Evolutionary conservation across 2,329 filamentous ascomycete species (phyloP).

Genomic region (Paracoccidioides brasiliensis): DNA sequence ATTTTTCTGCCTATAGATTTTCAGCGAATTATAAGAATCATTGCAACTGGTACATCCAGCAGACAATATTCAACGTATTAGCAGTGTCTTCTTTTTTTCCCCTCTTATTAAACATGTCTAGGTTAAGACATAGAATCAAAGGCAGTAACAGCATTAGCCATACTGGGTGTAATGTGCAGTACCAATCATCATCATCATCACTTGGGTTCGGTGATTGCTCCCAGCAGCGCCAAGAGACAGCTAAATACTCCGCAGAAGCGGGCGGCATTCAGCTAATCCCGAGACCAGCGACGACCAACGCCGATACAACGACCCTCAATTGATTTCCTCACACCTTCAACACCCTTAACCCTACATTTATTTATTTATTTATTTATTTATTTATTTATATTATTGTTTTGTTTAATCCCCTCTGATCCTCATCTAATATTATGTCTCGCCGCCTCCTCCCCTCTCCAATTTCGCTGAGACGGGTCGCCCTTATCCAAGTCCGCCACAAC

Average conservation of each 20-base stretch:
- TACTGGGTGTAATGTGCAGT: background rate
- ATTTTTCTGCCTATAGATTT: too few species aligned
- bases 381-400: background rate
- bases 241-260: background rate
- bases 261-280: background rate
- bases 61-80: too few species aligned
- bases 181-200: background rate
- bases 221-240: background rate
- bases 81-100: too few species aligned
- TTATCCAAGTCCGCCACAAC: conserved; percentile 17
- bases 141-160: too few species aligned
- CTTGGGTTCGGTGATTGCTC: background rate
- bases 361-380: background rate
- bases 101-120: too few species aligned
- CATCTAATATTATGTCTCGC: conserved; percentile 19
- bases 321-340: too few species aligned
- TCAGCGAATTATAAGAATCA: too few species aligned
- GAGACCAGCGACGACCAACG: background rate
- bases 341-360: background rate
- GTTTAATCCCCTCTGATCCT: background rate
- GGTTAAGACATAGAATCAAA: too few species aligned
- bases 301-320: background rate
- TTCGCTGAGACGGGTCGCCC: conserved; percentile 14
- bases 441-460: conserved; percentile 13
- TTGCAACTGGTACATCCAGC: too few species aligned